phyloP scores from a whole-genome alignment of 257 asterid species.

The Perilla frutescens region DNA sequence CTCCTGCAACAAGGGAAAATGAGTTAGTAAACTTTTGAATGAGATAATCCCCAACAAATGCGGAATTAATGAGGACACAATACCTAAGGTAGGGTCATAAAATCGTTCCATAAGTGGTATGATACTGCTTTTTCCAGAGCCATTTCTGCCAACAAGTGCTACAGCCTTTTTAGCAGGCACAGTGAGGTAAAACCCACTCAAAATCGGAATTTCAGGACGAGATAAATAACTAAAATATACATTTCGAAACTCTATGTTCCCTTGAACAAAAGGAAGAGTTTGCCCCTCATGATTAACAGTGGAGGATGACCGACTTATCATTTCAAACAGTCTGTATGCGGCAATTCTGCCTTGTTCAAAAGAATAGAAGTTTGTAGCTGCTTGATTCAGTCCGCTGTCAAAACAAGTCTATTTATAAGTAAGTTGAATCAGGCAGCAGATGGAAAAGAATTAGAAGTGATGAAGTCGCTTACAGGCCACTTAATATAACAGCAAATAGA shows the following conservation, averaged over 20 bases:
- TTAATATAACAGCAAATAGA: constrained; percentile 89
- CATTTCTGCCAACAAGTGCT: constrained; percentile 99
- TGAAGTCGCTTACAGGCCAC: constrained; percentile 94
- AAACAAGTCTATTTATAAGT: constrained; percentile 32
- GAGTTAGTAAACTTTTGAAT: constrained; percentile 21
- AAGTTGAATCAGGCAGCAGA: constrained; percentile 11
- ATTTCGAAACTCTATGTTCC: constrained; percentile 97
- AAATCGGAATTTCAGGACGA: constrained; percentile 98
- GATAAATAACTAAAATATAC: constrained; percentile 98
- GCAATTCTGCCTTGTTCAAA: constrained; percentile 99
- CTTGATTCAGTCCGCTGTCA: constrained; percentile 96
- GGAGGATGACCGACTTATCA: constrained; percentile 94
- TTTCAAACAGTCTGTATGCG: constrained; percentile 96
- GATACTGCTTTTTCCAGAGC: constrained; percentile 98
- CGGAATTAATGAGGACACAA: constrained; percentile 7
- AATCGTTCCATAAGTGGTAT: constrained; percentile 99
- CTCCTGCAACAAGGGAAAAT: constrained; percentile 63
- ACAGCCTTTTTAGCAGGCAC: constrained; percentile 99
- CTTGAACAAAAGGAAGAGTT: constrained; percentile 88
- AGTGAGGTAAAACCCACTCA: constrained; percentile 98
- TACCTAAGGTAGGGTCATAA: constrained; percentile 99
- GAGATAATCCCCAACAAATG: constrained; percentile 24
- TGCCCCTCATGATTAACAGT: constrained; percentile 76
- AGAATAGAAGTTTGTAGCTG: constrained; percentile 98
- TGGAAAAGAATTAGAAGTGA: constrained; percentile 34